phyloP scores from a whole-genome alignment of 108 stramenopile species.

The Discostella stelligeroides region DNA sequence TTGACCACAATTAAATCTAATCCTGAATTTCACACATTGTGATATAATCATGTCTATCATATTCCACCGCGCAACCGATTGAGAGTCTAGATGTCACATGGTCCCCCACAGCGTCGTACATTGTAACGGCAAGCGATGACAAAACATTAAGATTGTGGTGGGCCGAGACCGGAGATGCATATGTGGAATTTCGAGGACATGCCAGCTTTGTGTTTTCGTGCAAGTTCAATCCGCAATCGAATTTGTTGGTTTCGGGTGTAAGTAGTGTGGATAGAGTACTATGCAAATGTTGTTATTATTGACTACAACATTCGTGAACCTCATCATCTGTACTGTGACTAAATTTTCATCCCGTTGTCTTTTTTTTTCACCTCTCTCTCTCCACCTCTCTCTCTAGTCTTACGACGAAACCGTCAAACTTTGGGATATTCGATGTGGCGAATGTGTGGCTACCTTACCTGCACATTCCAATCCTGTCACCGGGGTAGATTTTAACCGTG shows the following conservation, averaged over 20 bases:
- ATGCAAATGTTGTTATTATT: background rate
- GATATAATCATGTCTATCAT: background rate
- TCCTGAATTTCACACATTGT: background rate
- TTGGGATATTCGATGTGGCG: conserved; percentile 93
- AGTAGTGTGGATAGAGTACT: conserved; percentile 1
- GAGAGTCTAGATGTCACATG: conserved; percentile 59
- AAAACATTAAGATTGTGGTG: conserved; percentile 92
- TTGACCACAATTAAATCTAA: background rate
- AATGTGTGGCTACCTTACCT: conserved; percentile 89
- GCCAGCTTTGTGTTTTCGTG: conserved; percentile 90
- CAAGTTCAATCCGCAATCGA: conserved; percentile 78
- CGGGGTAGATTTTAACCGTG: conserved; percentile 85
- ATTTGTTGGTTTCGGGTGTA: conserved; percentile 79
- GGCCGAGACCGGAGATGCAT: conserved; percentile 65
- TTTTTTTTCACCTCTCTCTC: background rate
- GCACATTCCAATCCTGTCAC: conserved; percentile 97
- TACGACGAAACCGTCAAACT: conserved; percentile 96
- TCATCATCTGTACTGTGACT: too few relatives aligned
- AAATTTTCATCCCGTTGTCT: background rate
- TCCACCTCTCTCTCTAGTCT: conserved; percentile 9
- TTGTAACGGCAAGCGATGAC: conserved; percentile 92
- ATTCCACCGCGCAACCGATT: background rate
- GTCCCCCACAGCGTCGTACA: conserved; percentile 63
- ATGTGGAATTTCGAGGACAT: conserved; percentile 91
- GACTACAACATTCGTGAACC: background rate